A percentile compares a stretch with the other conserved stretches of the same genome.
These are phyloP conservation scores for Cardamine occulta DNA, from an alignment of 345 rosid genomes.

Conservation along the genomic window DNA sequence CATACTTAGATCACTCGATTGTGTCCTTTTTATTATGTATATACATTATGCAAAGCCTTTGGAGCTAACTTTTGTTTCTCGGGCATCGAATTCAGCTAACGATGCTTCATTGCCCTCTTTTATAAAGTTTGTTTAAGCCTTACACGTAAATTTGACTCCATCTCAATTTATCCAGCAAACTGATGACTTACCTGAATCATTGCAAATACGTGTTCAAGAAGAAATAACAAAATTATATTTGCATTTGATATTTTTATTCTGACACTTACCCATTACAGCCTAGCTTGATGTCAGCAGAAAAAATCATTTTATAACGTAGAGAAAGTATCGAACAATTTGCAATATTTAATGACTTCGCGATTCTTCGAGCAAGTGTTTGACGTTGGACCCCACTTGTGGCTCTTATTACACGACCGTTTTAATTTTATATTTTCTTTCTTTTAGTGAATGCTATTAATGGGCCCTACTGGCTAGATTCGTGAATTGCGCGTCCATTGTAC, in stretches of 20 bases:
- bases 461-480: background rate
- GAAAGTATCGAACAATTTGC: constrained; percentile 9
- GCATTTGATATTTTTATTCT: background rate
- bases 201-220: background rate
- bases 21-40: too few relatives aligned
- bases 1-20: too few relatives aligned
- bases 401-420: constrained; percentile 12
- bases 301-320: background rate
- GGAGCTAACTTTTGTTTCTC: too few relatives aligned
- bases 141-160: background rate
- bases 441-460: constrained; percentile 17
- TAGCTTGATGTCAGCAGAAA: background rate
- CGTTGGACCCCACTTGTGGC: constrained; percentile 28
- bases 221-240: too few relatives aligned
- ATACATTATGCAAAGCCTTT: too few relatives aligned
- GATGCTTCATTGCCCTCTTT: background rate
- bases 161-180: too few relatives aligned
- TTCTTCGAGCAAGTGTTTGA: constrained; percentile 21
- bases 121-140: background rate
- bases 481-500: constrained; percentile 34
- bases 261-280: background rate
- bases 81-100: too few relatives aligned
- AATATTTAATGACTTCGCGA: constrained; percentile 1
- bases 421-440: background rate
- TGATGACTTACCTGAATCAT: background rate